phyloP scores from a whole-genome alignment of 148 eudicot species.

The Nyssa sinensis region DNA sequence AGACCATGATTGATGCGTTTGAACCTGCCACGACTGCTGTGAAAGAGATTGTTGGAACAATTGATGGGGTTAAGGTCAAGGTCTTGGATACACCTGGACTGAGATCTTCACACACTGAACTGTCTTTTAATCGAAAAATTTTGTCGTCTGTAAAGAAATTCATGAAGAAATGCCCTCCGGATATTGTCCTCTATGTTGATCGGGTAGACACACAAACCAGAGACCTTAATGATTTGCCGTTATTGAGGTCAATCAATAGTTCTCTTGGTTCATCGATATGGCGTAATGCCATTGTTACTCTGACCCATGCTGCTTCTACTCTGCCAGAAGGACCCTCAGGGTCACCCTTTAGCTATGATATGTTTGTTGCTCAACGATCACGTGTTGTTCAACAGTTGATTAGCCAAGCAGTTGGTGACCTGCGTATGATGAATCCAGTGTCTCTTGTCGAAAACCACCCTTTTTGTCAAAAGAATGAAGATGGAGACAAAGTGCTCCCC shows the following conservation, averaged over 20 bases:
- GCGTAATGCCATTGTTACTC: slow-evolving; percentile 33
- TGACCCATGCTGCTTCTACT: slow-evolving; percentile 44
- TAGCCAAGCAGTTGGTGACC: slow-evolving; percentile 26
- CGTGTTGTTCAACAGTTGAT: slow-evolving; percentile 33
- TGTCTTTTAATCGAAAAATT: slow-evolving; percentile 29
- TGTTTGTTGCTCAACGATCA: slow-evolving; percentile 30
- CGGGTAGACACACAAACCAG: slow-evolving; percentile 33
- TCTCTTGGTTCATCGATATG: slow-evolving; percentile 44
- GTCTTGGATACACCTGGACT: slow-evolving; percentile 59
- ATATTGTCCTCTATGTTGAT: slow-evolving; percentile 49
- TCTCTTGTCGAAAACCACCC: slow-evolving; percentile 44
- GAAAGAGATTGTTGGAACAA: slow-evolving; percentile 30
- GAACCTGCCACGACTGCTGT: slow-evolving; percentile 40
- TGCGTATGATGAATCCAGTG: slow-evolving; percentile 19
- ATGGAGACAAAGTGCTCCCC: slow-evolving; percentile 21
- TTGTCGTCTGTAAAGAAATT: slow-evolving; percentile 34
- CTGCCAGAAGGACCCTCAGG: slow-evolving; percentile 49
- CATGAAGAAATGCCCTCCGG: slow-evolving; percentile 32
- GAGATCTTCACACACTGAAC: slow-evolving; percentile 31
- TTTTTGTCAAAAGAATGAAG: neutral
- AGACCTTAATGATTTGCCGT: slow-evolving; percentile 30
- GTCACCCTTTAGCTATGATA: slow-evolving; percentile 34
- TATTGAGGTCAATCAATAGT: slow-evolving; percentile 34
- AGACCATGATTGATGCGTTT: slow-evolving; percentile 34
- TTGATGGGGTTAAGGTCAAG: slow-evolving; percentile 36